These are phyloP conservation scores for Pseudogymnoascus sp. DNA, from an alignment of 2,329 filamentous ascomycete genomes.

Conservation along the genomic window DNA sequence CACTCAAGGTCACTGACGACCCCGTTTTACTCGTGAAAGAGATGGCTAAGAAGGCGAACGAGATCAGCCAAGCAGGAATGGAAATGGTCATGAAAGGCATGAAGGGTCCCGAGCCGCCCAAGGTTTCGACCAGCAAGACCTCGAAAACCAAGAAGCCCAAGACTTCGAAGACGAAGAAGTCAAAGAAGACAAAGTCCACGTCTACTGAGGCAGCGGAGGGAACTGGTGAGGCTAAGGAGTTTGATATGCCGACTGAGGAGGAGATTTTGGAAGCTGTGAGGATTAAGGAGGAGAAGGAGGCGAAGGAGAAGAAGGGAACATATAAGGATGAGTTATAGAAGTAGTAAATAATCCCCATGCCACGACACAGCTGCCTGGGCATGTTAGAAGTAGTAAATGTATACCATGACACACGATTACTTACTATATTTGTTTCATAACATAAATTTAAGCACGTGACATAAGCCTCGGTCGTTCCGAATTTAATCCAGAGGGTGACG, in stretches of 20 bases:
- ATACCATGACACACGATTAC: neutral
- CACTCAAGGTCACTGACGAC: constrained; percentile 61
- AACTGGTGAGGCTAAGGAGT: constrained; percentile 38
- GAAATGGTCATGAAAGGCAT: constrained; percentile 65
- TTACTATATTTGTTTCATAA: neutral
- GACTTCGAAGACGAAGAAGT: constrained; percentile 30
- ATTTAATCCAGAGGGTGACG: neutral
- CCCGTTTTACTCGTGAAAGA: constrained; percentile 68
- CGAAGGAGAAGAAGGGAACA: neutral
- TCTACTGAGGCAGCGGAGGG: constrained; percentile 27
- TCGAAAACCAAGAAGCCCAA: constrained; percentile 33
- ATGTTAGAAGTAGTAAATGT: constrained; percentile 4
- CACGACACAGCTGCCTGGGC: neutral
- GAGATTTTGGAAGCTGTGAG: constrained; percentile 49
- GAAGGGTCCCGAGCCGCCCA: constrained; percentile 35
- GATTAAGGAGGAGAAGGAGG: constrained; percentile 23
- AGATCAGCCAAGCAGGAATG: constrained; percentile 62
- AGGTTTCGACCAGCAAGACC: constrained; percentile 38
- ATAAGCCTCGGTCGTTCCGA: neutral
- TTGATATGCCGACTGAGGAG: constrained; percentile 38
- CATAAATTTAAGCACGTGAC: neutral
- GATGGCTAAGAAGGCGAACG: constrained; percentile 57
- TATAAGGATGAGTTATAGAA: constrained; percentile 6
- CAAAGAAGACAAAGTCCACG: constrained; percentile 27
- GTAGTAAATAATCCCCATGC: constrained; percentile 2